Evolutionary conservation across 305 asterid genomes (phyloP).

Genomic region (Andrographis paniculata): DNA sequence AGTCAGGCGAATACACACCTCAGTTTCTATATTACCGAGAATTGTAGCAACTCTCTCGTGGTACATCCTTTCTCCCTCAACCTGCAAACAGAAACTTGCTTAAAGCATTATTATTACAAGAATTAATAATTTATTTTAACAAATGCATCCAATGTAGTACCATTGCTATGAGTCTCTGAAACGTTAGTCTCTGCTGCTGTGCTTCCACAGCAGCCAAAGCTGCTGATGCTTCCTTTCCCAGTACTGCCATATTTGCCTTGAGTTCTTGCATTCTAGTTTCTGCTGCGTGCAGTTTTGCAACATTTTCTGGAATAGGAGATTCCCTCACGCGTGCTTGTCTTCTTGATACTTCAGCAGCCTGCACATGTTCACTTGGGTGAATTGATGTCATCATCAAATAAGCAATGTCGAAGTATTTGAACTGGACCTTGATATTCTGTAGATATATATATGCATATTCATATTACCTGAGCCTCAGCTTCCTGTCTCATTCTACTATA

Average conservation of each 20-base stretch:
- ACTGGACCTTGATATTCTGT: neutral
- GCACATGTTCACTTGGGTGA: slow-evolving; percentile 19
- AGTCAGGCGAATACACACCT: slow-evolving; percentile 43
- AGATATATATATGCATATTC: slow-evolving; percentile 4
- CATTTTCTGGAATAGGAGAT: slow-evolving; percentile 92
- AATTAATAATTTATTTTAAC: slow-evolving; percentile 4
- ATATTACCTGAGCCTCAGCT: slow-evolving; percentile 84
- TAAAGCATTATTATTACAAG: slow-evolving; percentile 12
- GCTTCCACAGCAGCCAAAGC: slow-evolving; percentile 93
- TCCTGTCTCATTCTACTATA: slow-evolving; percentile 97
- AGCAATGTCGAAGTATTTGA: slow-evolving; percentile 8
- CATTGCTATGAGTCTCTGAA: slow-evolving; percentile 92
- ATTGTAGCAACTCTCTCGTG: slow-evolving; percentile 92
- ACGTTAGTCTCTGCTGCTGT: slow-evolving; percentile 93
- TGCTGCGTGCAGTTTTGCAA: slow-evolving; percentile 78
- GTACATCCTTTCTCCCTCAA: slow-evolving; percentile 86
- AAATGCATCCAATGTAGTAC: slow-evolving; percentile 26
- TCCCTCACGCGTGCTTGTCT: slow-evolving; percentile 92
- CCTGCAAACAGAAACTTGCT: slow-evolving; percentile 32
- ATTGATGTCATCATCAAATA: slow-evolving; percentile 12
- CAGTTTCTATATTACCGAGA: slow-evolving; percentile 85
- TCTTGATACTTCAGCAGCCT: slow-evolving; percentile 93
- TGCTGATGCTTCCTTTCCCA: slow-evolving; percentile 94
- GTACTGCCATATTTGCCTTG: slow-evolving; percentile 86
- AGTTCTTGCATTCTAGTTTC: slow-evolving; percentile 94